Conservation (phyloP, 345 rosid genomes). For the Populus tremula region DNA sequence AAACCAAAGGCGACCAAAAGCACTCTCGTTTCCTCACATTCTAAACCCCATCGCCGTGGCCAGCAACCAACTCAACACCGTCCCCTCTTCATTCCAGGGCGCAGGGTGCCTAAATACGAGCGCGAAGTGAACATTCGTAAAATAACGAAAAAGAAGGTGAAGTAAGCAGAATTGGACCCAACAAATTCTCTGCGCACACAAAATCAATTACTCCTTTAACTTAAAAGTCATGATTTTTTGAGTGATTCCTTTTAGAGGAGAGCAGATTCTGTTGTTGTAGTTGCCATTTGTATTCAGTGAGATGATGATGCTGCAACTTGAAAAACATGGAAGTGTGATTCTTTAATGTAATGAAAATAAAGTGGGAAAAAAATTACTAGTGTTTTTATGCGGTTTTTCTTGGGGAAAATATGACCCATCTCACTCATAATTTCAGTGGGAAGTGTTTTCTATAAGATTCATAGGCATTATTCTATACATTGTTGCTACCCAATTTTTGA, state of each 20-base stretch:
- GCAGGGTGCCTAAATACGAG: background rate
- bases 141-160: background rate
- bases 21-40: slow-evolving; percentile 11
- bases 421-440: background rate
- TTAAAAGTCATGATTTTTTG: background rate
- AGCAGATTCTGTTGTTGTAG: slow-evolving; percentile 4
- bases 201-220: background rate
- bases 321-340: background rate
- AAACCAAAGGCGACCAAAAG: slow-evolving; percentile 17
- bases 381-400: background rate
- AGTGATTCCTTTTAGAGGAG: background rate
- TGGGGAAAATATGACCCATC: background rate
- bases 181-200: background rate
- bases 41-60: slow-evolving; percentile 1
- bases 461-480: too few relatives aligned
- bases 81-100: slow-evolving; percentile 3
- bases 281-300: background rate
- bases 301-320: slow-evolving; percentile 1
- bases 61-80: slow-evolving; percentile 12
- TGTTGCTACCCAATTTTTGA: too few relatives aligned
- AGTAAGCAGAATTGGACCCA: background rate
- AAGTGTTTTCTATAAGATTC: background rate
- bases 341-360: background rate
- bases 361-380: background rate
- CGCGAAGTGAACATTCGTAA: background rate